Conservation (phyloP, 129 eudicot species). For the Erigeron canadensis region DNA sequence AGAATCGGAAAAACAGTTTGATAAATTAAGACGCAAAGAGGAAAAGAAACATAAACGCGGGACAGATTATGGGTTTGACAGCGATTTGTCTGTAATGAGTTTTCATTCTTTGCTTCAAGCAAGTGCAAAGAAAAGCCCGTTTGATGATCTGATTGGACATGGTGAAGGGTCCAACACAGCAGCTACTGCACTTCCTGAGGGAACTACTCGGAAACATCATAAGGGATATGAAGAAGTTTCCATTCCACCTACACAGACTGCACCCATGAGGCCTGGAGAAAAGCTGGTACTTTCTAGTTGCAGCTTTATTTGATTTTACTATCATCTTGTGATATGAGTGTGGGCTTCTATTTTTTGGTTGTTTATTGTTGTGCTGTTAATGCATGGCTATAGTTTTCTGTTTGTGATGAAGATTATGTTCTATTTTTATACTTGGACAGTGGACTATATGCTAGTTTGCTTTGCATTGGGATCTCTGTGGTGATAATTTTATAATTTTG, state of each 20-base stretch:
- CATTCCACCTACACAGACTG: slow-evolving; percentile 85
- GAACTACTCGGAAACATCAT: slow-evolving; percentile 82
- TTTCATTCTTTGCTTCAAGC: slow-evolving; percentile 90
- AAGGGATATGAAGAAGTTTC: slow-evolving; percentile 98
- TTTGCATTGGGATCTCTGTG: not conserved
- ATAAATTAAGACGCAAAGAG: slow-evolving; percentile 97
- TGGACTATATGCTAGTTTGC: not conserved
- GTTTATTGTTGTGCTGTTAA: not conserved
- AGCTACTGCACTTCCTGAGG: slow-evolving; percentile 89
- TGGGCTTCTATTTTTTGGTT: not conserved
- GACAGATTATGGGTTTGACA: slow-evolving; percentile 68
- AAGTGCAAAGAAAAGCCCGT: slow-evolving; percentile 75
- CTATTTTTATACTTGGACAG: not conserved
- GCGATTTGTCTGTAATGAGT: slow-evolving; percentile 52
- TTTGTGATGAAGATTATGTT: not conserved
- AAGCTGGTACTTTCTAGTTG: slow-evolving; percentile 59
- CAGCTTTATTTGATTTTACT: not conserved
- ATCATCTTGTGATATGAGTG: not conserved
- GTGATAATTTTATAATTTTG: not conserved
- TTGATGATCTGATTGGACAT: slow-evolving; percentile 85
- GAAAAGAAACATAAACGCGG: slow-evolving; percentile 86
- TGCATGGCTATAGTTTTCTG: slow-evolving; percentile 1
- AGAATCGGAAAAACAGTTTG: slow-evolving; percentile 78
- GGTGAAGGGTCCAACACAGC: slow-evolving; percentile 65
- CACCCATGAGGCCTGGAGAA: slow-evolving; percentile 94